A percentile compares a stretch with the other conserved stretches of the same genome.
Evolutionary conservation across 139 green algal genomes (phyloP).

Genomic region (Closterium sp.): DNA sequence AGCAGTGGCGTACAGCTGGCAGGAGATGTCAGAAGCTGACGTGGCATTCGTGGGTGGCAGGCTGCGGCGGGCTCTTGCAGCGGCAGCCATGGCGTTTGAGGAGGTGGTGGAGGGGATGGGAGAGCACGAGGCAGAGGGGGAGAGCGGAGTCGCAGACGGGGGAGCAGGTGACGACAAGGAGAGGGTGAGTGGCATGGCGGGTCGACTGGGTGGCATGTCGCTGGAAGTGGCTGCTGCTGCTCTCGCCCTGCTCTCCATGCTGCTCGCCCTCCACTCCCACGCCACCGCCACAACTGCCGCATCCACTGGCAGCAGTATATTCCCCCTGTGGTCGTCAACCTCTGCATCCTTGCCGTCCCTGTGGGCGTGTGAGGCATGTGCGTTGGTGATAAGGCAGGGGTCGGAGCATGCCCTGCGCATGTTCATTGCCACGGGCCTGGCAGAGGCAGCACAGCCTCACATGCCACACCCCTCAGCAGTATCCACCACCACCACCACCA

Average conservation of each 20-base stretch:
- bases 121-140: background rate
- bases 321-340: background rate
- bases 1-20: conserved; percentile 18
- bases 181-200: background rate
- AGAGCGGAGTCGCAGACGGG: background rate
- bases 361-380: background rate
- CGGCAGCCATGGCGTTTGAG: conserved; percentile 3
- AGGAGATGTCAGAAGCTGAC: background rate
- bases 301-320: background rate
- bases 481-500: background rate
- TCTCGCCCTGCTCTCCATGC: background rate
- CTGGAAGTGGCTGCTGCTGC: background rate
- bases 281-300: too few species aligned
- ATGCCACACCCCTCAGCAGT: too few species aligned
- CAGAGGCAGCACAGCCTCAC: background rate
- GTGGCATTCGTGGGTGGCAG: conserved; percentile 12
- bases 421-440: background rate
- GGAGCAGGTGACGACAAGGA: background rate
- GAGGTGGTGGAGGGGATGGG: conserved; percentile 2
- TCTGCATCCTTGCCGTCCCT: background rate
- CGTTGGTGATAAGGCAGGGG: background rate
- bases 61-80: conserved; percentile 11
- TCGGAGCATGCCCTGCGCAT: background rate
- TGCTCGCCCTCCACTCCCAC: background rate
- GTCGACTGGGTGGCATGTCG: background rate